phyloP scores from a whole-genome alignment of 2,329 filamentous ascomycete genomes.

The Aspergillus hortae region DNA sequence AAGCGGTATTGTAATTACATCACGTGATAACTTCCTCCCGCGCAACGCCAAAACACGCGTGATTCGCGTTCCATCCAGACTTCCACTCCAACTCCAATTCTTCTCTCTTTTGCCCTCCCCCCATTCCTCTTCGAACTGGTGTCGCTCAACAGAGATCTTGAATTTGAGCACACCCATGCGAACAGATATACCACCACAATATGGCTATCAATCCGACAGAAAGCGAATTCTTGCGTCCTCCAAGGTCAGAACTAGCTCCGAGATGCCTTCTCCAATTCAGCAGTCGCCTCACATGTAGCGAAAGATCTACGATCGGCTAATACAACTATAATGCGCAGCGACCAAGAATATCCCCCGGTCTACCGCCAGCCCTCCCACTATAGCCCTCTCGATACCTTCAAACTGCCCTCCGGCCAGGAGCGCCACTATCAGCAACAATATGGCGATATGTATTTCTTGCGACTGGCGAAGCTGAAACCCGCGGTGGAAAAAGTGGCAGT shows the following conservation, averaged over 20 bases:
- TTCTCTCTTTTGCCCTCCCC: not conserved
- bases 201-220: slow-evolving; percentile 17
- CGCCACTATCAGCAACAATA: slow-evolving; percentile 90
- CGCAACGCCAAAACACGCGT: slow-evolving; percentile 25
- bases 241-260: slow-evolving; percentile 21
- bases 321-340: slow-evolving; percentile 13
- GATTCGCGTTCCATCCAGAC: slow-evolving; percentile 14
- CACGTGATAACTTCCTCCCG: not conserved
- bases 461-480: slow-evolving; percentile 82
- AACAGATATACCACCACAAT: not conserved
- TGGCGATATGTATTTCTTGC: slow-evolving; percentile 95
- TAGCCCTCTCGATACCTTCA: slow-evolving; percentile 71
- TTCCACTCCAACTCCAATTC: not conserved
- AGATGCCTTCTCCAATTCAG: not conserved
- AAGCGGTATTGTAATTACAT: slow-evolving; percentile 22
- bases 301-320: not conserved
- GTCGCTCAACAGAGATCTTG: not conserved
- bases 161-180: not conserved
- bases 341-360: slow-evolving; percentile 39
- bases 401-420: slow-evolving; percentile 60
- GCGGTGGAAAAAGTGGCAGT: slow-evolving; percentile 70
- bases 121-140: not conserved
- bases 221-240: slow-evolving; percentile 25
- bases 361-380: slow-evolving; percentile 62
- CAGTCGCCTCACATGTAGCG: not conserved